Base-by-base conservation (phyloP, 495 filamentous ascomycete genomes). In the Cercophora scortea region DNA sequence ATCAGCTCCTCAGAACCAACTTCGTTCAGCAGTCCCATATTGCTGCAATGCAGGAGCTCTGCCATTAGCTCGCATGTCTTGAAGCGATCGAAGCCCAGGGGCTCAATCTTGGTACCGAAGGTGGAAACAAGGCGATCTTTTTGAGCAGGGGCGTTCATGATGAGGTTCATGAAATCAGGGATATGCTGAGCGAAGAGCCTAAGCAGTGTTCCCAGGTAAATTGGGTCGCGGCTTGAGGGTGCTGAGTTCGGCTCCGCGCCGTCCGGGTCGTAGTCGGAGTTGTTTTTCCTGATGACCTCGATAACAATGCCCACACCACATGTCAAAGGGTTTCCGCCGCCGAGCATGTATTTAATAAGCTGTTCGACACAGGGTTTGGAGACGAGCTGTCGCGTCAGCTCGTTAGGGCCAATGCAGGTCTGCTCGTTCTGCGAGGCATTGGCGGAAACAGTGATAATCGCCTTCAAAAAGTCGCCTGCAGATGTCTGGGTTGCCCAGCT, bases 51-150 rank as follows among this genome's bases (percentile, higher is more conserved):
- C 35, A 99, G 71, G 42, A 99, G 74, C 61, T 99, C 93, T 2
- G 93, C 93, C 94, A 99, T 97, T 57, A 99, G 74, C 68, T 99
- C 93, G 64, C 94, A 99, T 0, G 93, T 96, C 75, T 99, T 99
- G 76, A 99, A 99, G 9, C 93, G 78, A 66, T 99, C 93, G 61
- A 99, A 99, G 2, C 93, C 94, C 15, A 99, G 74, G 8, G 94
- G 92, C 70, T 99, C 91, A 51, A 97, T 95, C 63, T 83, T 86
- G 46, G 80, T 79, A 34, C 92, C 92, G 74, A 92, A 99, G 1
- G 93, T 92, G 7, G 74, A 76, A n/a, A 64, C 58, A 4, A 73
- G 58, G 7, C 60, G 61, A n/a, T 69, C 61, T 53, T 71, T 68
- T 45, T 75, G 67, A 0, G 71, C 65, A 0, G 73, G 69, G 7